These are phyloP conservation scores for Marchantia paleacea DNA, from an alignment of 225 moss, liverwort and hornwort genomes.

Conservation along the genomic window DNA sequence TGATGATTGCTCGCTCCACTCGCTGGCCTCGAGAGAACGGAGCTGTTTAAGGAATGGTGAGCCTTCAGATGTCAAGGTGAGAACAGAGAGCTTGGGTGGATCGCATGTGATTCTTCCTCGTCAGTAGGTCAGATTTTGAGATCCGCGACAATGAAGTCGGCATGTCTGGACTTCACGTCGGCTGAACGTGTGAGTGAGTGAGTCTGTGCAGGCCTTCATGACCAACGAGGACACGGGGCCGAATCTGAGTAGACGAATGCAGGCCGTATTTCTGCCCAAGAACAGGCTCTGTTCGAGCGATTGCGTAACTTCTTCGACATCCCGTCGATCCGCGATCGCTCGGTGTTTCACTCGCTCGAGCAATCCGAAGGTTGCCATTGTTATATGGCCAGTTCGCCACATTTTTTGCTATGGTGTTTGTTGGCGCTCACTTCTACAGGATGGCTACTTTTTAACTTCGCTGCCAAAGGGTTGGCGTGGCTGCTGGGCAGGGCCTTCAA, in stretches of 20 bases:
- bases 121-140: neutral
- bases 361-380: conserved; percentile 12
- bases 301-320: conserved; percentile 2
- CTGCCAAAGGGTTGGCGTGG: conserved; percentile 77
- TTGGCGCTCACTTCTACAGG: conserved; percentile 32
- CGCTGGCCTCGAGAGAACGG: conserved; percentile 1
- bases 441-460: conserved; percentile 65
- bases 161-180: neutral
- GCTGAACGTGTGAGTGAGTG: neutral
- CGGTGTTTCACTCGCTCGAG: conserved; percentile 4
- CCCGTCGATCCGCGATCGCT: neutral
- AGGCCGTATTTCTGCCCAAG: neutral
- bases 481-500: conserved; percentile 70
- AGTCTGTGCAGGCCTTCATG: conserved; percentile 15
- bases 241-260: conserved; percentile 11
- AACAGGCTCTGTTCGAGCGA: neutral
- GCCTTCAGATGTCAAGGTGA: conserved; percentile 7
- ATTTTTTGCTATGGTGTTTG: conserved; percentile 36
- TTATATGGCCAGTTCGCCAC: conserved; percentile 39
- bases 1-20: neutral
- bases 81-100: neutral
- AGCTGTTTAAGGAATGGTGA: conserved; percentile 1
- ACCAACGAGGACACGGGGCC: neutral
- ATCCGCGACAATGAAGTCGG: neutral
- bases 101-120: neutral